Conservation (phyloP, 2,329 filamentous ascomycete genomes). For the Neobulgaria alba region DNA sequence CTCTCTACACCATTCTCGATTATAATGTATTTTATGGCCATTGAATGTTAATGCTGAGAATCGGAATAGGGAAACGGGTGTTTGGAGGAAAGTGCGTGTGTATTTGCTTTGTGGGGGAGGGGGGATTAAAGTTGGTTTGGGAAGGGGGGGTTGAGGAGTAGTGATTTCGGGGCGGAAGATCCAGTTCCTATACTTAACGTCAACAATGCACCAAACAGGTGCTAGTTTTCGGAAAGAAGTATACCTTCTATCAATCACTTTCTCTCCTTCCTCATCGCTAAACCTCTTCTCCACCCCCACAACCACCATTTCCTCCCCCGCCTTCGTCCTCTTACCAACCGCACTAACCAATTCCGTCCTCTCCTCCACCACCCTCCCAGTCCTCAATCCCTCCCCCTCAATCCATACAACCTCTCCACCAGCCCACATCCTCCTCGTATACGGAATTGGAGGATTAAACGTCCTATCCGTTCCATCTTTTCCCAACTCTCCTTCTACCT, state of each 20-base stretch:
- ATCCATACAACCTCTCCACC: constrained; percentile 50
- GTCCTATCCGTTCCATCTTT: constrained; percentile 51
- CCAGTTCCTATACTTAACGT: constrained; percentile 22
- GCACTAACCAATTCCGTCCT: constrained; percentile 46
- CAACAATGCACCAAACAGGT: too few relatives aligned
- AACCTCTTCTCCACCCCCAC: constrained; percentile 56
- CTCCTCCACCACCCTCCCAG: constrained; percentile 49
- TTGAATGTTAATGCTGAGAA: constrained; percentile 84
- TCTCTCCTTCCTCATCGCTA: constrained; percentile 40
- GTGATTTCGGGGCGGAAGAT: constrained; percentile 25
- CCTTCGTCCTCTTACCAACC: constrained; percentile 44
- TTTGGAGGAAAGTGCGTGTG: constrained; percentile 28
- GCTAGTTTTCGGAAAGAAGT: constrained; percentile 10
- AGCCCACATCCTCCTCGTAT: constrained; percentile 60
- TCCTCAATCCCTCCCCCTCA: constrained; percentile 34
- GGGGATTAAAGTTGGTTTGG: constrained; percentile 8
- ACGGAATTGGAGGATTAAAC: constrained; percentile 51
- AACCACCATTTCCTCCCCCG: constrained; percentile 53
- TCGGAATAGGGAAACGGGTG: constrained; percentile 49
- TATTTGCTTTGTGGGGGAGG: constrained; percentile 16
- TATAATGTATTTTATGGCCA: constrained; percentile 77
- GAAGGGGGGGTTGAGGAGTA: constrained; percentile 17
- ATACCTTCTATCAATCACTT: constrained; percentile 45
- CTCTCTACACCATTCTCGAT: constrained; percentile 41
- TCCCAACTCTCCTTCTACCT: constrained; percentile 45